Conservation (phyloP, 2,329 filamentous ascomycete species). For the Aspergillus sp. region DNA sequence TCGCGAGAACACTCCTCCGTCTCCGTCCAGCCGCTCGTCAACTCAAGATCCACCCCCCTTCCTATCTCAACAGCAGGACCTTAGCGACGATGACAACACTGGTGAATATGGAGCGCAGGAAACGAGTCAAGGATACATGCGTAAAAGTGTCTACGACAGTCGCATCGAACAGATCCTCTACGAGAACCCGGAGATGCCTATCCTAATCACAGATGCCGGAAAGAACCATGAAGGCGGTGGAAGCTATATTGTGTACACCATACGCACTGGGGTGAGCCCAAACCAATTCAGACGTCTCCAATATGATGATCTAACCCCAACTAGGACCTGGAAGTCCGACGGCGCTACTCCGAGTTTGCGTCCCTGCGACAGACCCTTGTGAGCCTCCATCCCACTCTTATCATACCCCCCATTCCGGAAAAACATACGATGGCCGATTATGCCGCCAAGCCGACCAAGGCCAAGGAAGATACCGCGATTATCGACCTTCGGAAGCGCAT, state of each 20-base stretch:
- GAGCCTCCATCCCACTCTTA: constrained; percentile 87
- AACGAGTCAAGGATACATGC: constrained; percentile 49
- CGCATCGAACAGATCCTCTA: constrained; percentile 97
- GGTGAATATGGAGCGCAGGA: constrained; percentile 49
- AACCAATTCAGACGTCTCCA: too few species aligned
- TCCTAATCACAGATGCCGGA: constrained; percentile 89
- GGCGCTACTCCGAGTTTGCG: constrained; percentile 94
- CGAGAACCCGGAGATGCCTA: constrained; percentile 85
- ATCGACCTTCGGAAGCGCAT: constrained; percentile 97
- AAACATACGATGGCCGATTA: constrained; percentile 99
- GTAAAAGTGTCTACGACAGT: constrained; percentile 85
- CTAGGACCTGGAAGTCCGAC: constrained; percentile 90
- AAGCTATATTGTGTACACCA: constrained; percentile 95
- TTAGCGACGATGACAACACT: constrained; percentile 60
- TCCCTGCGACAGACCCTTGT: constrained; percentile 86
- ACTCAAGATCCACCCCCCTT: constrained; percentile 64
- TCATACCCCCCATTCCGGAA: constrained; percentile 95
- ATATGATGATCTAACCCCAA: constrained; percentile 1
- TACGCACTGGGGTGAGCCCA: constrained; percentile 76
- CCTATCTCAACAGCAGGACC: constrained; percentile 50
- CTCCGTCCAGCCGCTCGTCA: constrained; percentile 69
- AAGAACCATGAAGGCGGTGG: constrained; percentile 92
- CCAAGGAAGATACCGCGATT: constrained; percentile 94
- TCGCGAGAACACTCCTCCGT: constrained; percentile 61
- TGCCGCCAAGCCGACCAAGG: constrained; percentile 94